Conservation (phyloP, 306 rosid species). For the Castanea mollissima region DNA sequence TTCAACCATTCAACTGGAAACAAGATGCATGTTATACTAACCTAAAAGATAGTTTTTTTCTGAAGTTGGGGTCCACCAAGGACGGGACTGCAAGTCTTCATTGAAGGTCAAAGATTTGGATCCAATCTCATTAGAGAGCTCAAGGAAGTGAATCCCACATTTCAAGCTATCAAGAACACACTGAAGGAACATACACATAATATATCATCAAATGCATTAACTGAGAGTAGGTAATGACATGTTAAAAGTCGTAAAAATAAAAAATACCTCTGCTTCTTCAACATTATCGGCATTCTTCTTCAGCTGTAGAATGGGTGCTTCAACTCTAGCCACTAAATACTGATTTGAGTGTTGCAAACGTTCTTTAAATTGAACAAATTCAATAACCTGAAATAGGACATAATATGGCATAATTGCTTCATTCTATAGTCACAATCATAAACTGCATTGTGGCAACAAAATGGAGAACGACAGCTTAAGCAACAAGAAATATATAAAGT, state of each 20-base stretch:
- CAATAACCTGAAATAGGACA: constrained; percentile 69
- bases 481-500: not conserved
- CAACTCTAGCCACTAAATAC: constrained; percentile 75
- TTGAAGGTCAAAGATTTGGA: constrained; percentile 82
- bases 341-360: constrained; percentile 79
- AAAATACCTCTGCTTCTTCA: constrained; percentile 81
- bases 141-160: constrained; percentile 71
- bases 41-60: constrained; percentile 93
- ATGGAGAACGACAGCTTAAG: not conserved
- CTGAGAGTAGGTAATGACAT: constrained; percentile 11
- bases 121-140: constrained; percentile 80
- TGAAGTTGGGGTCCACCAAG: constrained; percentile 96
- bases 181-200: constrained; percentile 38
- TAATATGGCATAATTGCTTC: not conserved
- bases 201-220: constrained; percentile 17
- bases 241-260: constrained; percentile 10
- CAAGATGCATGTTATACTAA: constrained; percentile 28
- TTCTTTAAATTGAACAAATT: constrained; percentile 95
- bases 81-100: constrained; percentile 84
- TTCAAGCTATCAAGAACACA: constrained; percentile 68
- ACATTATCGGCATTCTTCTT: constrained; percentile 78
- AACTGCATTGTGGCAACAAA: not conserved
- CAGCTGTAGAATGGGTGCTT: constrained; percentile 69
- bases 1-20: not conserved
- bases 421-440: not conserved